phyloP scores from a whole-genome alignment of 106 monocot species.

The Cymbidium sinense region DNA sequence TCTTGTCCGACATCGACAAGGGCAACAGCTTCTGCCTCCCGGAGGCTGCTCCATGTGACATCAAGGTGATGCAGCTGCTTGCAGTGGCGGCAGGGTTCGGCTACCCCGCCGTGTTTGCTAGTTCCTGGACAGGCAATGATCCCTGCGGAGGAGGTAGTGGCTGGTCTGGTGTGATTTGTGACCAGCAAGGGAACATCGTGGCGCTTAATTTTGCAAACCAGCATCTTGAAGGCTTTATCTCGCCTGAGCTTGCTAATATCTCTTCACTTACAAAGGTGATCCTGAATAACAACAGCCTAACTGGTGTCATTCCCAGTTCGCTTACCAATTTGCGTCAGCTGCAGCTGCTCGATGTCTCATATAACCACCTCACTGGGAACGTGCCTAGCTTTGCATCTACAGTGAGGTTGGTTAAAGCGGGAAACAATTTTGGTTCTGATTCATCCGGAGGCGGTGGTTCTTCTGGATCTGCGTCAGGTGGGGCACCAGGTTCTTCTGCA shows the following conservation, averaged over 20 bases:
- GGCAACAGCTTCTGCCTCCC: slow-evolving; percentile 69
- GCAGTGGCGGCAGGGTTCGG: slow-evolving; percentile 59
- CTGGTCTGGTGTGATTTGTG: slow-evolving; percentile 10
- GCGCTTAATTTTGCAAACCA: slow-evolving; percentile 12
- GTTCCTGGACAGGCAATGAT: slow-evolving; percentile 35
- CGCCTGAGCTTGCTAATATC: slow-evolving; percentile 8
- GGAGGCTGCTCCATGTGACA: slow-evolving; percentile 42
- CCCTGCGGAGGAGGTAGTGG: not conserved
- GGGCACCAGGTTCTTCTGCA: slow-evolving; percentile 5
- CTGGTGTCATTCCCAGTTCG: slow-evolving; percentile 6
- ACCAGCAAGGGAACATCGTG: not conserved
- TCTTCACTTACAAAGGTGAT: slow-evolving; percentile 10
- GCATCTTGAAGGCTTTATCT: slow-evolving; percentile 1
- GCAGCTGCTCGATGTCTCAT: slow-evolving; percentile 11
- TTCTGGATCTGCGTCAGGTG: slow-evolving; percentile 1
- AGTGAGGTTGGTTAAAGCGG: slow-evolving; percentile 31
- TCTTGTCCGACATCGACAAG: slow-evolving; percentile 25
- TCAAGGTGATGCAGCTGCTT: slow-evolving; percentile 40
- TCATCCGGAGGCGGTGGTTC: not conserved
- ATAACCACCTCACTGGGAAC: slow-evolving; percentile 8
- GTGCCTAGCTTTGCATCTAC: slow-evolving; percentile 6
- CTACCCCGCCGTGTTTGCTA: slow-evolving; percentile 49
- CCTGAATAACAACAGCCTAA: slow-evolving; percentile 12
- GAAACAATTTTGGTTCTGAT: slow-evolving; percentile 27
- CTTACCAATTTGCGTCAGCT: not conserved